Conservation (phyloP, 1,284 basidiomycete genomes). For the Ustilago trichophora region DNA sequence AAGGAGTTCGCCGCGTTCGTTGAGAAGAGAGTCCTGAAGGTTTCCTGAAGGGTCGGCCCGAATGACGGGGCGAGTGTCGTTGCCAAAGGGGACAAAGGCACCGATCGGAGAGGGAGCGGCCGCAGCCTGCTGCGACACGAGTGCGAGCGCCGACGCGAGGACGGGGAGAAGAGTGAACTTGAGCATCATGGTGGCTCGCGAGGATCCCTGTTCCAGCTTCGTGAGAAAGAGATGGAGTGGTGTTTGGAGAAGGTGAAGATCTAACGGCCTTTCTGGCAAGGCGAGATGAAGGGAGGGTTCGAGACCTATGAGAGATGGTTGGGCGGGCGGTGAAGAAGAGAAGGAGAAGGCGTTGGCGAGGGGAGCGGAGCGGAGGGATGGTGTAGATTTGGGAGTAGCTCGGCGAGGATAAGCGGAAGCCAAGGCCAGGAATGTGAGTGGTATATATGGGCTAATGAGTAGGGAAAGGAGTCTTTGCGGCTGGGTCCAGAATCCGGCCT, state of each 20-base stretch:
- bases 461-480: too few relatives aligned
- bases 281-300: background rate
- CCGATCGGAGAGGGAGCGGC: slow-evolving; percentile 25
- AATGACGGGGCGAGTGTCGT: slow-evolving; percentile 40
- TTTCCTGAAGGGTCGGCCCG: slow-evolving; percentile 22
- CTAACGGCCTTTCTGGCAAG: background rate
- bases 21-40: slow-evolving; percentile 34
- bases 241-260: background rate
- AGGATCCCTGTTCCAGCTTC: too few relatives aligned
- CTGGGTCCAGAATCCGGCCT: slow-evolving; percentile 1
- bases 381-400: background rate
- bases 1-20: slow-evolving; percentile 37
- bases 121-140: slow-evolving; percentile 12
- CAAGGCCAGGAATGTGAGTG: background rate
- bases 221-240: background rate
- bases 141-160: slow-evolving; percentile 16
- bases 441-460: slow-evolving; percentile 8
- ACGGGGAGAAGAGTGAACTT: slow-evolving; percentile 10
- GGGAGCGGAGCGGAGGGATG: background rate
- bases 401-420: too few relatives aligned
- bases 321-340: background rate
- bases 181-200: too few relatives aligned
- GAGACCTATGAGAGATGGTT: background rate
- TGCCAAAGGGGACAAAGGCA: slow-evolving; percentile 14
- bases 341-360: background rate